A percentile compares a stretch with the other conserved stretches of the same genome.
phyloP scores from a whole-genome alignment of 371 early-diverging fungal species.

The Mucor ambiguus region DNA sequence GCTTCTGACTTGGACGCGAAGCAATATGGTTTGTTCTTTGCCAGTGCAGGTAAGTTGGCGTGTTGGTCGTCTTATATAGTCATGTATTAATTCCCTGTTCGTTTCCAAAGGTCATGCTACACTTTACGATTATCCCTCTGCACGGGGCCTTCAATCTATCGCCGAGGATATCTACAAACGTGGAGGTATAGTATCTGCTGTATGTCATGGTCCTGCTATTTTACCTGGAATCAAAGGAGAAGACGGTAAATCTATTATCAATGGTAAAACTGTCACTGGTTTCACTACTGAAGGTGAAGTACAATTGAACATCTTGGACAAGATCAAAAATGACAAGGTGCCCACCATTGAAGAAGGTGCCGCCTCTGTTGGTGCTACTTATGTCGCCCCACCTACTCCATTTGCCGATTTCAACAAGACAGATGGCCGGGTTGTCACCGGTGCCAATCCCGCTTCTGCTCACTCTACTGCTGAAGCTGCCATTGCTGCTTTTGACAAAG shows the following conservation, averaged over 20 bases:
- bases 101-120: slow-evolving; percentile 44
- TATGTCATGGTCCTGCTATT: slow-evolving; percentile 61
- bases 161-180: slow-evolving; percentile 53
- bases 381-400: slow-evolving; percentile 41
- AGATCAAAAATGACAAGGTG: slow-evolving; percentile 40
- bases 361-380: slow-evolving; percentile 36
- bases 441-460: slow-evolving; percentile 58
- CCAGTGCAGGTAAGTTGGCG: slow-evolving; percentile 29
- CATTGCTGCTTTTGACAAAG: slow-evolving; percentile 38
- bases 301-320: slow-evolving; percentile 31
- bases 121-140: slow-evolving; percentile 53
- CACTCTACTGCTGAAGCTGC: slow-evolving; percentile 52
- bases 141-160: slow-evolving; percentile 40
- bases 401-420: slow-evolving; percentile 45
- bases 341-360: slow-evolving; percentile 44
- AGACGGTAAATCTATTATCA: slow-evolving; percentile 42
- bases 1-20: slow-evolving; percentile 49
- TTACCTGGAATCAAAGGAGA: slow-evolving; percentile 46
- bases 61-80: too few relatives aligned
- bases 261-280: slow-evolving; percentile 52
- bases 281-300: slow-evolving; percentile 52
- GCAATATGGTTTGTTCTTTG: slow-evolving; percentile 56
- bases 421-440: slow-evolving; percentile 54
- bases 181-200: slow-evolving; percentile 57
- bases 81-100: too few relatives aligned